phyloP scores from a whole-genome alignment of 106 monocot species.

The Acorus calamus region DNA sequence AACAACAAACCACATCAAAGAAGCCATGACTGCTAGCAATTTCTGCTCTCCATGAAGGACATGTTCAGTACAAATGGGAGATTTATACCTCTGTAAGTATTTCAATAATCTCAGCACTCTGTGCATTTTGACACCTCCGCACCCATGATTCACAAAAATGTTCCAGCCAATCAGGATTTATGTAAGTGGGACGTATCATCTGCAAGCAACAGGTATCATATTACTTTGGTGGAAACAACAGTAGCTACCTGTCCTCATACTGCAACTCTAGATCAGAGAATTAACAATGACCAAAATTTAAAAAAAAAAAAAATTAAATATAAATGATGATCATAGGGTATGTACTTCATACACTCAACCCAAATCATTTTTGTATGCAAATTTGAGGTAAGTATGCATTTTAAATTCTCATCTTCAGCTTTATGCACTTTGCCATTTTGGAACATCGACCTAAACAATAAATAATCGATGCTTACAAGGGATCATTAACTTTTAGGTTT shows the following conservation, averaged over 20 bases:
- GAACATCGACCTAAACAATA: not conserved
- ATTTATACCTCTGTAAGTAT: conserved; percentile 51
- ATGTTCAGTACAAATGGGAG: not conserved
- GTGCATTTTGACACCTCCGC: conserved; percentile 48
- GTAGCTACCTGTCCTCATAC: not conserved
- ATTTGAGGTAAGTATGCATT: not conserved
- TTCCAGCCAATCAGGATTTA: conserved; percentile 55
- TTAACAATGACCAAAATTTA: no score
- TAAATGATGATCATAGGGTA: no score
- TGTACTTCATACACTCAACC: no score
- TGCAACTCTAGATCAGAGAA: no score
- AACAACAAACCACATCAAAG: not conserved
- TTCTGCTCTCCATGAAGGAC: no score
- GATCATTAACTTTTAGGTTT: no score
- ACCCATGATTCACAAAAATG: conserved; percentile 47
- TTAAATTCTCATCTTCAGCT: not conserved
- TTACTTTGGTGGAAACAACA: not conserved
- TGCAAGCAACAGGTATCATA: conserved; percentile 27
- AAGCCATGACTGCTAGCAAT: no score
- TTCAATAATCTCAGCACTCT: conserved; percentile 71
- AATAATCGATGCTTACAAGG: not conserved
- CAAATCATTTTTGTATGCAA: not conserved
- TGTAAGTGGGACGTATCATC: conserved; percentile 78
- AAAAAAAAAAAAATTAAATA: no score
- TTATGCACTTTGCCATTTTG: not conserved